A percentile compares a stretch with the other conserved stretches of the same genome.
These are phyloP conservation scores for Dioszegia crocea DNA, from an alignment of 768 basidiomycete species.

Conservation along the genomic window DNA sequence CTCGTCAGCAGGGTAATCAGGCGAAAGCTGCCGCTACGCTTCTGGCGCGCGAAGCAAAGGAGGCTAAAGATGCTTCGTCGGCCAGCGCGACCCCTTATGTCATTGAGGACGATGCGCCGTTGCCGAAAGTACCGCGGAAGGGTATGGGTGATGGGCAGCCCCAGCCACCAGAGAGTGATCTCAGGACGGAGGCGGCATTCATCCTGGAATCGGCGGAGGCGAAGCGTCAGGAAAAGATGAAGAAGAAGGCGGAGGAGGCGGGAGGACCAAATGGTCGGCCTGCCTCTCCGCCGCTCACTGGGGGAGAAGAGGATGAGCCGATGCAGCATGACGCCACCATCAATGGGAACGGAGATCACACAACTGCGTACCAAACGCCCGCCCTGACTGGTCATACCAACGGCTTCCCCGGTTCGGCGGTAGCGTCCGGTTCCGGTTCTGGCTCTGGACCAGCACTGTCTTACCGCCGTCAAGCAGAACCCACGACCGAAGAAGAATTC, in stretches of 20 bases:
- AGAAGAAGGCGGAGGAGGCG: neutral
- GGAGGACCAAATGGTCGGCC: neutral
- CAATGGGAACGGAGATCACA: neutral
- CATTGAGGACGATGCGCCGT: slow-evolving; percentile 10
- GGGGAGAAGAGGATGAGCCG: neutral
- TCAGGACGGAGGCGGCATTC: slow-evolving; percentile 17
- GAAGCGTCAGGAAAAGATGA: slow-evolving; percentile 7
- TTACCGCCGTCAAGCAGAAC: neutral
- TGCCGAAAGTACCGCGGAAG: slow-evolving; percentile 18
- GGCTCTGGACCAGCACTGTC: neutral
- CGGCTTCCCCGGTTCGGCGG: neutral
- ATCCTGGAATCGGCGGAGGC: slow-evolving; percentile 17
- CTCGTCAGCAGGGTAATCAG: neutral
- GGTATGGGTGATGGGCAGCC: slow-evolving; percentile 28
- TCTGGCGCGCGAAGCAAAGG: neutral
- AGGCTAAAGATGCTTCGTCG: neutral
- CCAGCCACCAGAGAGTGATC: slow-evolving; percentile 19
- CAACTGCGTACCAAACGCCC: neutral
- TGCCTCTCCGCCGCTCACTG: slow-evolving; percentile 6
- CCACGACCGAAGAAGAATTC: slow-evolving; percentile 11
- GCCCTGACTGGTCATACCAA: neutral
- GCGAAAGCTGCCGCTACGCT: neutral
- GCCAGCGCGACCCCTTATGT: neutral
- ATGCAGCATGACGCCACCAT: neutral
- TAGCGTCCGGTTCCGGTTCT: neutral